These are phyloP conservation scores for Biscutella auriculata DNA, from an alignment of 441 rosid species.

Conservation along the genomic window DNA sequence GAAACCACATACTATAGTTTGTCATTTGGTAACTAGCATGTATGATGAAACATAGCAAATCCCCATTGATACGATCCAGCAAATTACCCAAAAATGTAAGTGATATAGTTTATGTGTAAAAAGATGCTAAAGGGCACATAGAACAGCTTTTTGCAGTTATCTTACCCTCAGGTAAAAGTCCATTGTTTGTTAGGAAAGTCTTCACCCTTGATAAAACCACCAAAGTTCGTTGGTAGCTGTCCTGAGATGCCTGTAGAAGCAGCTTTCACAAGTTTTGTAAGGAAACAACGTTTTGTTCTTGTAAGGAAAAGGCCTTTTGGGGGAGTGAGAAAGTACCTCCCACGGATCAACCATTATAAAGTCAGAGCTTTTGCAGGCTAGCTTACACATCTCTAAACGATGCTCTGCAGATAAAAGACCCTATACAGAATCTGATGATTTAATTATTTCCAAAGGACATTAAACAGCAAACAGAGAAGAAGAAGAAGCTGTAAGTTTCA, in stretches of 20 bases:
- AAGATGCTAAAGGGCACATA: neutral
- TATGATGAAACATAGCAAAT: neutral
- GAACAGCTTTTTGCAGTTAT: neutral
- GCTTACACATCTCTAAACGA: constrained; percentile 54
- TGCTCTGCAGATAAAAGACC: constrained; percentile 68
- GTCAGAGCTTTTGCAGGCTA: constrained; percentile 67
- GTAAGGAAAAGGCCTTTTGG: neutral
- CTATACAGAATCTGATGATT: constrained; percentile 26
- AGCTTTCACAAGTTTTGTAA: neutral
- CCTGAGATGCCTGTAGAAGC: constrained; percentile 56
- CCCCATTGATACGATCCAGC: neutral
- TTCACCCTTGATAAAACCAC: constrained; percentile 54
- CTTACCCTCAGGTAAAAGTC: constrained; percentile 36
- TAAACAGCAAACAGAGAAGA: neutral
- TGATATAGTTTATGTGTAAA: neutral
- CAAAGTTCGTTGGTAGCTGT: constrained; percentile 52
- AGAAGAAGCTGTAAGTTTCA: constrained; percentile 5
- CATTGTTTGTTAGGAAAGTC: constrained; percentile 27
- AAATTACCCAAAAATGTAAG: neutral
- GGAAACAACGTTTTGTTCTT: neutral
- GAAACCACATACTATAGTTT: neutral
- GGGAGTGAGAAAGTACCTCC: constrained; percentile 51
- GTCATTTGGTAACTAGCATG: neutral
- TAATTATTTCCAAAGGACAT: neutral
- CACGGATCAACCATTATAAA: constrained; percentile 92